A percentile compares a stretch with the other conserved stretches of the same genome.
phyloP scores from a whole-genome alignment of 345 rosid genomes.

The Murraya paniculata region DNA sequence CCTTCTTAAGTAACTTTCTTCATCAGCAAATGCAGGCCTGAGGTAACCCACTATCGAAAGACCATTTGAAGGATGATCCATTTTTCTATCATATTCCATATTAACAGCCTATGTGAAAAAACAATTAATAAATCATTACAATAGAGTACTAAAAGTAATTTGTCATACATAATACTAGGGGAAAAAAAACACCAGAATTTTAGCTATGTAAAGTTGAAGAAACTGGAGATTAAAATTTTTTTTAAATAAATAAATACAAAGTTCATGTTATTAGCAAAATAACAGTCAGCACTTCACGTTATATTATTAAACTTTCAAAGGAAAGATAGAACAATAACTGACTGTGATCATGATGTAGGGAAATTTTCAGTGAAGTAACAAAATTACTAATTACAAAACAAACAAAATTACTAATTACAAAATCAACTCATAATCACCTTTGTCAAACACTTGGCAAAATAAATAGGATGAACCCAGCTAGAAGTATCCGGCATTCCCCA shows the following conservation, averaged over 20 bases:
- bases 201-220: neutral
- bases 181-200: neutral
- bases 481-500: slow-evolving; percentile 91
- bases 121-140: neutral
- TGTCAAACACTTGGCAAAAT: slow-evolving; percentile 82
- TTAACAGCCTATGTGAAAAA: slow-evolving; percentile 49
- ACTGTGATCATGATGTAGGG: neutral
- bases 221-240: too few relatives aligned
- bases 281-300: neutral
- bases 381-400: slow-evolving; percentile 10
- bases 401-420: slow-evolving; percentile 1
- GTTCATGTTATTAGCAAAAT: neutral
- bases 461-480: slow-evolving; percentile 69
- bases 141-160: neutral
- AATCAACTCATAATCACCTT: slow-evolving; percentile 52
- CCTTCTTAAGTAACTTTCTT: slow-evolving; percentile 68
- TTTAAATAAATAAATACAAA: neutral
- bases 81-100: slow-evolving; percentile 52
- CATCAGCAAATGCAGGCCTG: slow-evolving; percentile 76
- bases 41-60: slow-evolving; percentile 84
- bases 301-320: neutral
- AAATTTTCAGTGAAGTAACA: neutral
- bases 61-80: slow-evolving; percentile 87
- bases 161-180: neutral
- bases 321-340: neutral